Evolutionary conservation across 2,329 filamentous ascomycete species (phyloP), one percentile per base, ranked within the genome.

Genomic region (Scopulariopsis brevicaulis): DNA sequence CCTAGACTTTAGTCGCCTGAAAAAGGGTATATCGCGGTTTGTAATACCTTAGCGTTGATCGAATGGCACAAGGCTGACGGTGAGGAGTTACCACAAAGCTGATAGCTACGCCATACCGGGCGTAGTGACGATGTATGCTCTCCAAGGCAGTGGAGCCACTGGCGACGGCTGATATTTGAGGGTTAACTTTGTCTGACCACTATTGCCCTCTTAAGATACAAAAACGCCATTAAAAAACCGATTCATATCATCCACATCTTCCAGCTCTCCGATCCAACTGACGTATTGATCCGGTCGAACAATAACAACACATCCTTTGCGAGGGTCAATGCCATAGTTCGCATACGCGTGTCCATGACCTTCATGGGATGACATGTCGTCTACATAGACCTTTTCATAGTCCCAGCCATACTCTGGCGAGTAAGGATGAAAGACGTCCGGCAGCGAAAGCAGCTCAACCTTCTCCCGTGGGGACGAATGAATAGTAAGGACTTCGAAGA

Each of bases 261-360:
- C 69, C n/a, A 75, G 61, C n/a, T 69, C 65, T 1, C 71, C 70
- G 2, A 75, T 61, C 64, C 69, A 73, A 1, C 65, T 76, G 25
- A 89, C 78, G 68, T 89, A 84, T 65, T 86, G 83, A 71, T 90
- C 87, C 4, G 86, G 86, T 54, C 86, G 69, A 1, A 84, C 71
- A 1, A 85, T 70, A 1, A 86, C 77, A 4, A 83, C 69, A 61
- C 80, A 83, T 0, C 86, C 85, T 24, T 69, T 68, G 57, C 77
- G 71, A 22, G 62, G 66, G 62, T 83, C 74, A 1, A 90, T 73
- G 0, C 83, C 85, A 59, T 84, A 85, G 3, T 74, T 75, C 58
- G 77, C 71, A 63, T 87, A 82, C 0, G 74, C 73, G 8, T 73
- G 63, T 0, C 77, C 78, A 56, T 76, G 68, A 0, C 77, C 77